Conservation (phyloP, 2,329 filamentous ascomycete genomes). For the Ophiostoma piceae region DNA sequence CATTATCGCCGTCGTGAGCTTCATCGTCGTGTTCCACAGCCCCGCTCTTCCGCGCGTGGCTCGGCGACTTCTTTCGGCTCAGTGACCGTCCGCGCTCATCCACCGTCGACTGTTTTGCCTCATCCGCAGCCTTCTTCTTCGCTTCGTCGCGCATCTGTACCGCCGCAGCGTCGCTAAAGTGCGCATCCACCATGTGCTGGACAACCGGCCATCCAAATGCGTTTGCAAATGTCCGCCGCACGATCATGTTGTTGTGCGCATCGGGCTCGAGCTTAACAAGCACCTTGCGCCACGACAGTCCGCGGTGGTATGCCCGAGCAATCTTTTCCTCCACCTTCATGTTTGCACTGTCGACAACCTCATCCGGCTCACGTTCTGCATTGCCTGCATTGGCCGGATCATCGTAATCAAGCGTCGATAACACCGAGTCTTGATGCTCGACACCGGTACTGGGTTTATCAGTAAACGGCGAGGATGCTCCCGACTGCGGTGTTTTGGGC, state of each 20-base stretch:
- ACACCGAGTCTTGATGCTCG: slow-evolving; percentile 40
- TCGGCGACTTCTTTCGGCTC: neutral
- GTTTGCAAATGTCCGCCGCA: slow-evolving; percentile 93
- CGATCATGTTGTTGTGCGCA: slow-evolving; percentile 97
- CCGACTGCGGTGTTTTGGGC: slow-evolving; percentile 22
- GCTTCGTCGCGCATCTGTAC: slow-evolving; percentile 60
- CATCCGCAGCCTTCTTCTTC: slow-evolving; percentile 3
- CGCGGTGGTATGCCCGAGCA: slow-evolving; percentile 86
- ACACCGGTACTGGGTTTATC: slow-evolving; percentile 27
- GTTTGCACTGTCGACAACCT: slow-evolving; percentile 54
- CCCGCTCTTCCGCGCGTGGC: neutral
- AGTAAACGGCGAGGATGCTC: slow-evolving; percentile 7
- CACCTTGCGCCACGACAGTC: slow-evolving; percentile 92
- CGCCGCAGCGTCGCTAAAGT: slow-evolving; percentile 73
- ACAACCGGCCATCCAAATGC: slow-evolving; percentile 97
- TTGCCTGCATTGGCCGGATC: slow-evolving; percentile 41
- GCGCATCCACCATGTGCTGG: slow-evolving; percentile 88
- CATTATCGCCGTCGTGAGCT: slow-evolving; percentile 6
- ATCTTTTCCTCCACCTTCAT: slow-evolving; percentile 98
- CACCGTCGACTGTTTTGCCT: neutral
- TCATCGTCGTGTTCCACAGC: neutral
- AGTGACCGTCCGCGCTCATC: slow-evolving; percentile 1
- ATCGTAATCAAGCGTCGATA: slow-evolving; percentile 48
- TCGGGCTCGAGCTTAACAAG: slow-evolving; percentile 92
- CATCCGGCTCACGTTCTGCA: slow-evolving; percentile 42